A percentile compares a stretch with the other conserved stretches of the same genome.
Evolutionary conservation across 495 filamentous ascomycete genomes (phyloP).

Genomic region (Aspergillus egyptiacus): DNA sequence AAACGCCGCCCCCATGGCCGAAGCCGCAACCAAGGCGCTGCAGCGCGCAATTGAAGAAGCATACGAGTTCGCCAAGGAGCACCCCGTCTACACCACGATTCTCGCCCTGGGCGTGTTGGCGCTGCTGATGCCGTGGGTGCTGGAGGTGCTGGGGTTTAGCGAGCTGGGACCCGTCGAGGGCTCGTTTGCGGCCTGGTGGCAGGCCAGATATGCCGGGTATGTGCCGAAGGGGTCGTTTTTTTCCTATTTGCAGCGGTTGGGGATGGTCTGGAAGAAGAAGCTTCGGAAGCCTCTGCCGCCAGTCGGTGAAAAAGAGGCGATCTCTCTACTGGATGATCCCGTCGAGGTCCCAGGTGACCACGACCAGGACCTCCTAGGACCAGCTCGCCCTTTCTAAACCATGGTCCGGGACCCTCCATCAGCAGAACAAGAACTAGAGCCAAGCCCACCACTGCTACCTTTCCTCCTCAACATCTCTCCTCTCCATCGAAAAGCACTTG

Average conservation of each 20-base stretch:
- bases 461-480: no score
- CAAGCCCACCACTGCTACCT: no score
- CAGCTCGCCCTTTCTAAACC: no score
- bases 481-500: no score
- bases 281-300: no score
- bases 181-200: constrained; percentile 43
- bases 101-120: constrained; percentile 48
- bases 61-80: constrained; percentile 33
- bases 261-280: constrained; percentile 47
- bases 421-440: no score
- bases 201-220: constrained; percentile 35
- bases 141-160: constrained; percentile 46
- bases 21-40: not conserved
- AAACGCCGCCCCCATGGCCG: not conserved
- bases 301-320: no score
- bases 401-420: no score
- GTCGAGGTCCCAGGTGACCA: no score
- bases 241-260: constrained; percentile 46
- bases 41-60: constrained; percentile 14
- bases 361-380: no score
- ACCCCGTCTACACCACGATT: constrained; percentile 41
- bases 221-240: constrained; percentile 46
- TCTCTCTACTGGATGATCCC: no score
- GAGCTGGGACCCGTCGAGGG: constrained; percentile 43
- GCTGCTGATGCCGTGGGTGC: constrained; percentile 35